phyloP scores from a whole-genome alignment of 192 early-diverging fungal species.

The Funneliformis mosseae region DNA sequence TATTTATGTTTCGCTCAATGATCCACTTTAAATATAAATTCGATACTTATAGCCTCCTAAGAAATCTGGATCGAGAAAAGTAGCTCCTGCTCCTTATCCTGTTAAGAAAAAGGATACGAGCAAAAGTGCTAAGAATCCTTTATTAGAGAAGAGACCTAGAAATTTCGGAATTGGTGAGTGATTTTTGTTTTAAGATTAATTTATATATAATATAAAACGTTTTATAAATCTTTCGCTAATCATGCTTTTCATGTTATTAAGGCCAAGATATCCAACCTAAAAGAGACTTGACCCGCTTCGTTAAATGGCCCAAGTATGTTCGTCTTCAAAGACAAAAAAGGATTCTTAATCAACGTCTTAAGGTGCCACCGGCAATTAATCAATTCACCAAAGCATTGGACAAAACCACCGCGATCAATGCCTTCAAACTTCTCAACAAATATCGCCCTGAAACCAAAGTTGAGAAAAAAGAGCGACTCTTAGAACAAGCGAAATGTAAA shows the following conservation, averaged over 20 bases:
- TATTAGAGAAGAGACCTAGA: slow-evolving; percentile 91
- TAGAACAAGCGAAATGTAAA: slow-evolving; percentile 83
- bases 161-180: slow-evolving; percentile 92
- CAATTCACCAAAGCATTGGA: slow-evolving; percentile 98
- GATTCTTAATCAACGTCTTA: slow-evolving; percentile 96
- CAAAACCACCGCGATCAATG: slow-evolving; percentile 98
- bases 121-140: slow-evolving; percentile 78
- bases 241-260: slow-evolving; percentile 28
- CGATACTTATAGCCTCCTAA: slow-evolving; percentile 10
- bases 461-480: slow-evolving; percentile 95
- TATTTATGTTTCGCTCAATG: slow-evolving; percentile 14
- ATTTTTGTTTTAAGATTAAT: neutral
- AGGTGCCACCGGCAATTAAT: slow-evolving; percentile 99
- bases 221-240: neutral
- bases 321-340: slow-evolving; percentile 98
- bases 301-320: slow-evolving; percentile 99
- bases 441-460: slow-evolving; percentile 98
- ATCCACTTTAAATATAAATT: neutral
- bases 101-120: slow-evolving; percentile 70
- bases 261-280: slow-evolving; percentile 96
- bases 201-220: neutral
- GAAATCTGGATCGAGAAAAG: slow-evolving; percentile 78
- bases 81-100: slow-evolving; percentile 86
- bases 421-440: slow-evolving; percentile 99
- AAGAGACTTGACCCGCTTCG: slow-evolving; percentile 93